A percentile compares a stretch with the other conserved stretches of the same genome.
These are phyloP conservation scores for Xerocomus spinulosus DNA, from an alignment of 768 basidiomycete species.

Conservation along the genomic window DNA sequence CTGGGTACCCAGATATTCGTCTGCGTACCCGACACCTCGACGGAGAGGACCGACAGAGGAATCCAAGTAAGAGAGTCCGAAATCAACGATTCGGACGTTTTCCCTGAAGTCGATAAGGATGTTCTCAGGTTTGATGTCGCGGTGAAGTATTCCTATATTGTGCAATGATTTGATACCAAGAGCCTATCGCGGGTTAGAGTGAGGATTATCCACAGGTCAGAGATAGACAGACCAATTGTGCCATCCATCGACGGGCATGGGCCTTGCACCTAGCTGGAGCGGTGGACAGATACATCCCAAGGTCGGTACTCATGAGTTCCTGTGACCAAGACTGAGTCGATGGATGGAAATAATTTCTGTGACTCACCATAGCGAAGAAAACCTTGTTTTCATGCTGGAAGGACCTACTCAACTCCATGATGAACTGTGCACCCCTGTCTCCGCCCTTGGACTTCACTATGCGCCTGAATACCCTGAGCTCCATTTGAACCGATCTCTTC, in stretches of 20 bases:
- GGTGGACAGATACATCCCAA: slow-evolving; percentile 28
- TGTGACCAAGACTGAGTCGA: slow-evolving; percentile 11
- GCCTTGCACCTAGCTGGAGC: slow-evolving; percentile 20
- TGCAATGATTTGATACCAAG: slow-evolving; percentile 46
- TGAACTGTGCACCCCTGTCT: slow-evolving; percentile 28
- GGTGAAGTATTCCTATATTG: slow-evolving; percentile 58
- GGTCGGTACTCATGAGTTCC: slow-evolving; percentile 40
- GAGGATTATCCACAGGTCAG: background rate
- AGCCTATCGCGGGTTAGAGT: slow-evolving; percentile 25
- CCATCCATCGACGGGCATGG: slow-evolving; percentile 36
- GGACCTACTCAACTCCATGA: slow-evolving; percentile 37
- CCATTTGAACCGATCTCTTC: slow-evolving; percentile 23
- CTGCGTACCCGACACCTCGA: slow-evolving; percentile 12
- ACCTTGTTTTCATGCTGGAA: slow-evolving; percentile 29
- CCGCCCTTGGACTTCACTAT: slow-evolving; percentile 23
- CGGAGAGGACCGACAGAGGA: slow-evolving; percentile 9
- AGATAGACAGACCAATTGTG: slow-evolving; percentile 33
- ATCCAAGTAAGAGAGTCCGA: slow-evolving; percentile 33
- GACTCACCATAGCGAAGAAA: slow-evolving; percentile 40
- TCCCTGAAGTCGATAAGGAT: slow-evolving; percentile 48
- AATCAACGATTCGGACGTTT: slow-evolving; percentile 41
- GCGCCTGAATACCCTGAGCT: slow-evolving; percentile 34
- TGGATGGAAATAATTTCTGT: background rate
- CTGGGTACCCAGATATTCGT: slow-evolving; percentile 32
- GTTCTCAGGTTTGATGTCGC: slow-evolving; percentile 69